Base-by-base conservation (phyloP, 768 basidiomycete genomes). In the Termitomyces sp. region DNA sequence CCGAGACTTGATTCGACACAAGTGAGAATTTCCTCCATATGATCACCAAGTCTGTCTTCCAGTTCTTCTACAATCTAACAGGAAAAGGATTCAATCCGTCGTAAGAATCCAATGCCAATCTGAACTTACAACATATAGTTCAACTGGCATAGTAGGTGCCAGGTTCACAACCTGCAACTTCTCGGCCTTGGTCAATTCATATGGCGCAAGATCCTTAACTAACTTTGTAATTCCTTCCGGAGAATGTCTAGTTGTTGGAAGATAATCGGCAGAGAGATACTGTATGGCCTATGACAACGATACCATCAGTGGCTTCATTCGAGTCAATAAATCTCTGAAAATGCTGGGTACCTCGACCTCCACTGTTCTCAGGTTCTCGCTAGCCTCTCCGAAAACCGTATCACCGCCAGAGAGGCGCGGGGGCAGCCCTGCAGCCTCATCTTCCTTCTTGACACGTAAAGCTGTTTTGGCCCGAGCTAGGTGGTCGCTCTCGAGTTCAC, bases 101-200 rank as follows among this genome's bases (percentile, higher is more conserved):
- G 18, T 18, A 43, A 18, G 13, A 34, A 30, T 37, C 20, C 39
- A 24, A 40, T 44, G 14, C n/a, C 22, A 20, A 46, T 16, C 45
- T 12, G n/a, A 32, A 81, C 92, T 46, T 62, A 95, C 94, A 56
- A 92, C 89, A 67, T 97, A 95, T 26, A 97, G 83, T 69, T 95
- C 92, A 26, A 96, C 92, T 0, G 86, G 77, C 47, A 85, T 80
- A 7, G 84, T 87, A 2, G 95, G 95, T 0, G 87, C 88, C 5
- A 96, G 79, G 67, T 98, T 97, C n/a, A 93, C 87, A 36, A 97
- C 80, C 67, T 95, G 93, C 3, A 97, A 79, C 67, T 95, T 94
- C 77, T 98, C 95, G 3, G 89, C 85, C 65, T 95, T 97, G 1
- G 94, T 95, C 60, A 98, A 76, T 34, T 82, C 79, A 61, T 85